Base-by-base conservation (phyloP, 2,329 filamentous ascomycete genomes). In the Coleophoma crateriformis region DNA sequence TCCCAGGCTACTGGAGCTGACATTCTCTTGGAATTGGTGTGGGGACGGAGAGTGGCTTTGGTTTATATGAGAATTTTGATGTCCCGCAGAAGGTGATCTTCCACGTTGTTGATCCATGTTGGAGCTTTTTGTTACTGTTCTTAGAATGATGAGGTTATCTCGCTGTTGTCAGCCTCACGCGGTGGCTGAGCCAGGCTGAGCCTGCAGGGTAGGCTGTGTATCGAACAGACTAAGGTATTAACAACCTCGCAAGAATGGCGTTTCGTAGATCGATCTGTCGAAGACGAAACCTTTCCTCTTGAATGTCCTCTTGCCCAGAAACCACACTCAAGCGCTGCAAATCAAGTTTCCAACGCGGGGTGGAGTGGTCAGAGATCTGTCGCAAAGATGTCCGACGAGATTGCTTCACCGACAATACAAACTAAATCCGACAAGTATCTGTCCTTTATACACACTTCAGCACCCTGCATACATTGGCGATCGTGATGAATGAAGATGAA, bases 41-140 rank as follows among this genome's bases (percentile, higher is more conserved):
- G 78, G 64, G 22, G 81, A 81, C 60, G 82, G 79, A 61, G 83
- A 85, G 67, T 81, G 82, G 58, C 72, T 78, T 67, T 82, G 81
- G 67, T 78, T 86, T 84, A 87, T 85, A 83, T 82, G 76, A 72
- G 73, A 66, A 64, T 61, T 65, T 59, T 76, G 76, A 62, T 78
- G 75, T 56, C 75, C 74, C 64, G 74, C 73, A 62, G 83, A 84
- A 58, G 77, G 79, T 59, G 82, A 85, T 64, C 81, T 81, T 64
- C 80, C 80, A 65, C 78, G 73, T 64, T 77, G 74, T 67, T 75
- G 71, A 70, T 81, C 77, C 76, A 80, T 79, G 52, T 50, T 48
- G 50, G 51, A 34, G 62, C 60, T 63, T 19, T 61, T 56, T 60
- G 54, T 57, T 68, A 62, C 65, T 69, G 53, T 62, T 63, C 56